Percentiles rank a stretch among this genome's conserved stretches.
These are phyloP conservation scores for Pleurotus giganteus DNA, from an alignment of 768 basidiomycete genomes.

Conservation along the genomic window DNA sequence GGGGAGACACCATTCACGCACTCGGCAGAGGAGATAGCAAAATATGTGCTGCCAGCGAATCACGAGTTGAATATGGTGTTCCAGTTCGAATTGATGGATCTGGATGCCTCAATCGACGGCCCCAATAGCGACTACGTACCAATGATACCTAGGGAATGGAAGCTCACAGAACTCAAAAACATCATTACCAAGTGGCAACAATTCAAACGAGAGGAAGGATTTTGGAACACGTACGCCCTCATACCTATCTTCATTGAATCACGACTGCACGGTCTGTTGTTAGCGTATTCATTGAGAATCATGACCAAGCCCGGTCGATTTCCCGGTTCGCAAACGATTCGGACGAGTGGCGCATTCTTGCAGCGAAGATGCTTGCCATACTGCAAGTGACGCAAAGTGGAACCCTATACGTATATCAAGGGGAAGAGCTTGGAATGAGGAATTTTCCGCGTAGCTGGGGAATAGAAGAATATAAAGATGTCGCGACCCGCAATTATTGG, in stretches of 20 bases:
- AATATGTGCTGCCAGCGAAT: slow-evolving; percentile 54
- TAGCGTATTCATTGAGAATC: slow-evolving; percentile 69
- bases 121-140: slow-evolving; percentile 26
- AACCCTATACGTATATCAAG: slow-evolving; percentile 73
- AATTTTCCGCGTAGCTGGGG: slow-evolving; percentile 65
- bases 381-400: slow-evolving; percentile 61
- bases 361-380: slow-evolving; percentile 64
- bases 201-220: slow-evolving; percentile 55
- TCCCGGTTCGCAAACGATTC: slow-evolving; percentile 68
- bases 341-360: slow-evolving; percentile 50
- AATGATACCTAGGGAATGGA: slow-evolving; percentile 47
- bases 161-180: slow-evolving; percentile 48
- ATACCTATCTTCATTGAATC: slow-evolving; percentile 11
- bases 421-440: slow-evolving; percentile 68
- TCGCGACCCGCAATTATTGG: slow-evolving; percentile 61
- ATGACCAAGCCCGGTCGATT: slow-evolving; percentile 63
- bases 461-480: slow-evolving; percentile 72
- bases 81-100: slow-evolving; percentile 59
- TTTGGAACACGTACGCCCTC: slow-evolving; percentile 60
- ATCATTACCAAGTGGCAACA: slow-evolving; percentile 54
- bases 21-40: slow-evolving; percentile 46
- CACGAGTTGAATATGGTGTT: slow-evolving; percentile 69
- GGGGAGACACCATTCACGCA: slow-evolving; percentile 64
- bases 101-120: slow-evolving; percentile 45
- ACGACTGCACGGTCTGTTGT: neutral